Conservation (phyloP, 2,329 filamentous ascomycete species). For the Juglanconis sp. region DNA sequence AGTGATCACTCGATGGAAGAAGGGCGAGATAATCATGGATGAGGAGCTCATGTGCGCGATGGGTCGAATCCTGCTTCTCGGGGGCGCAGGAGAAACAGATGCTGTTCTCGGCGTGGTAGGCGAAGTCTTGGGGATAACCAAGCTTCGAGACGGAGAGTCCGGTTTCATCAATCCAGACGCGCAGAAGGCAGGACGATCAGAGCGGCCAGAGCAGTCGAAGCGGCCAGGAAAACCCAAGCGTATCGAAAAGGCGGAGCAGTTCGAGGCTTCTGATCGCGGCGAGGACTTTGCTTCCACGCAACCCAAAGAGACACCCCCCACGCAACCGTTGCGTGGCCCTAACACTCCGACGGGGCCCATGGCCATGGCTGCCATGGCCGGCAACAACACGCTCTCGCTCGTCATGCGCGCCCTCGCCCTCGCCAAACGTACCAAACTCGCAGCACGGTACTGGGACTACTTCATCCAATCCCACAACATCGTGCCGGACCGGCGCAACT, state of each 20-base stretch:
- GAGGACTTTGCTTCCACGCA: conserved; percentile 1
- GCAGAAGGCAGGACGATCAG: background rate
- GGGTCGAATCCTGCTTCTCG: conserved; percentile 71
- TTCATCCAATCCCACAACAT: conserved; percentile 62
- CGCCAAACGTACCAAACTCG: conserved; percentile 58
- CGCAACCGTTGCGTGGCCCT: background rate
- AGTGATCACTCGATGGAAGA: conserved; percentile 71
- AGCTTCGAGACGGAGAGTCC: conserved; percentile 32
- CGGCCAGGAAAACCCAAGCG: background rate
- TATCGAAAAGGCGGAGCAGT: background rate
- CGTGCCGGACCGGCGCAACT: conserved; percentile 69
- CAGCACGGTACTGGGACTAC: conserved; percentile 74
- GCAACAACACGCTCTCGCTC: conserved; percentile 63
- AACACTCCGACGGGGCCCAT: background rate
- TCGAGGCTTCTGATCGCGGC: background rate
- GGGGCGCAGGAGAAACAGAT: conserved; percentile 61
- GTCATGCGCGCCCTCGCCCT: conserved; percentile 62
- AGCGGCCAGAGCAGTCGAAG: background rate
- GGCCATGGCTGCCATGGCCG: conserved; percentile 21
- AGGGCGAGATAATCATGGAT: conserved; percentile 68
- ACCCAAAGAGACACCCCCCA: background rate
- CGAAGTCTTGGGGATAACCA: conserved; percentile 75
- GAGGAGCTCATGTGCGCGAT: conserved; percentile 77
- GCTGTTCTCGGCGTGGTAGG: conserved; percentile 74
- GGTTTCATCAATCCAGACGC: conserved; percentile 1